Percentiles rank a stretch among this genome's conserved stretches.
These are phyloP conservation scores for Mortierella sp. DNA, from an alignment of 371 early-diverging fungal species.

Conservation along the genomic window DNA sequence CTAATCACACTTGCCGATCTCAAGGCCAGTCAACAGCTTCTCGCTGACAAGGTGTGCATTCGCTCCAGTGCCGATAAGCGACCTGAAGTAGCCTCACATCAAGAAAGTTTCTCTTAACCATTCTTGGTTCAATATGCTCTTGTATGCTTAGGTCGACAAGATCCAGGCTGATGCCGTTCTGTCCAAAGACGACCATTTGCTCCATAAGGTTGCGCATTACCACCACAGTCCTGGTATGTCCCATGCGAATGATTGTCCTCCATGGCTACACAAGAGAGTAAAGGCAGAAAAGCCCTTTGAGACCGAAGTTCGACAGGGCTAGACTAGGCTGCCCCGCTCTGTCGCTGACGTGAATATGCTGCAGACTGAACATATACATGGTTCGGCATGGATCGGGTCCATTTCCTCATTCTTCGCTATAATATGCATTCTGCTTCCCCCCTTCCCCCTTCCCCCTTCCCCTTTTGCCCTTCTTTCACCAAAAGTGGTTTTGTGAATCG, in stretches of 20 bases:
- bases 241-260: too few species aligned
- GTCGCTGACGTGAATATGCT: background rate
- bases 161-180: constrained; percentile 34
- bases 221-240: constrained; percentile 39
- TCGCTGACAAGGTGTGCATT: constrained; percentile 42
- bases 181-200: constrained; percentile 28
- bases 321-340: background rate
- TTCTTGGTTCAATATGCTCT: background rate
- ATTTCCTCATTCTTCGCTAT: too few species aligned
- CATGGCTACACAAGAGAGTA: too few species aligned
- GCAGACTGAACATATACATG: too few species aligned
- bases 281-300: too few species aligned
- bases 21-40: constrained; percentile 44
- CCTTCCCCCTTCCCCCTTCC: background rate
- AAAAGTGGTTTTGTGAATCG: constrained; percentile 1
- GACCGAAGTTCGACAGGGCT: background rate
- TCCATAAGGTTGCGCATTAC: constrained; percentile 34
- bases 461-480: background rate
- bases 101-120: background rate
- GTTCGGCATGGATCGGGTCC: too few species aligned
- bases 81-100: too few species aligned
- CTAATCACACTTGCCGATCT: constrained; percentile 46
- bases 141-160: constrained; percentile 53
- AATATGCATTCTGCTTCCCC: background rate
- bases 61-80: background rate